Conservation (phyloP, 2,329 filamentous ascomycete species). For the Ascochyta viciae-villosae region DNA sequence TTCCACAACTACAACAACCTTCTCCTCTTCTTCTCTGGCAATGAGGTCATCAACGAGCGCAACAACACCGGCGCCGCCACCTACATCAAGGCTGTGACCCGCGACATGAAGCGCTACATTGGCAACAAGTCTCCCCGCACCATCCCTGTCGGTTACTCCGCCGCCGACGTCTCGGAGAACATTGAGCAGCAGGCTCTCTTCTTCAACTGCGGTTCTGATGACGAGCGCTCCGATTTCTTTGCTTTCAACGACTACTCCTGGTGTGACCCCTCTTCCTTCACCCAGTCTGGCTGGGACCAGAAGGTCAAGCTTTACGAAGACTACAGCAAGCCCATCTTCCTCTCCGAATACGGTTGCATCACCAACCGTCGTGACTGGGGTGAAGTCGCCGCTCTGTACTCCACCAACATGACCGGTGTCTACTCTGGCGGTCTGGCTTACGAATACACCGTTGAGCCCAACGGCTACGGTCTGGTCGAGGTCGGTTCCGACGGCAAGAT, state of each 20-base stretch:
- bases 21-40: conserved; percentile 80
- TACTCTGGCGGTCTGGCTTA: conserved; percentile 97
- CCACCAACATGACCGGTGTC: conserved; percentile 79
- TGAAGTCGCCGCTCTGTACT: conserved; percentile 82
- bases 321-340: conserved; percentile 67
- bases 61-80: conserved; percentile 70
- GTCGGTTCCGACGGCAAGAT: conserved; percentile 62
- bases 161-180: conserved; percentile 84
- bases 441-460: conserved; percentile 75
- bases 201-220: conserved; percentile 91
- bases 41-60: conserved; percentile 76
- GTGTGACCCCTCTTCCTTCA: conserved; percentile 66
- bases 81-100: conserved; percentile 76
- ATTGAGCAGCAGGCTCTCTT: conserved; percentile 85
- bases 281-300: conserved; percentile 75
- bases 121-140: conserved; percentile 69
- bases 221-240: conserved; percentile 86
- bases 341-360: conserved; percentile 93
- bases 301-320: conserved; percentile 47
- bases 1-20: conserved; percentile 86
- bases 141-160: conserved; percentile 82
- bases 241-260: conserved; percentile 91
- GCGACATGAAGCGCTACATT: conserved; percentile 83
- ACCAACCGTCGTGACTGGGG: conserved; percentile 81
- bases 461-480: conserved; percentile 80